phyloP scores from a whole-genome alignment of 257 asterid species.

The Lithospermum erythrorhizon region DNA sequence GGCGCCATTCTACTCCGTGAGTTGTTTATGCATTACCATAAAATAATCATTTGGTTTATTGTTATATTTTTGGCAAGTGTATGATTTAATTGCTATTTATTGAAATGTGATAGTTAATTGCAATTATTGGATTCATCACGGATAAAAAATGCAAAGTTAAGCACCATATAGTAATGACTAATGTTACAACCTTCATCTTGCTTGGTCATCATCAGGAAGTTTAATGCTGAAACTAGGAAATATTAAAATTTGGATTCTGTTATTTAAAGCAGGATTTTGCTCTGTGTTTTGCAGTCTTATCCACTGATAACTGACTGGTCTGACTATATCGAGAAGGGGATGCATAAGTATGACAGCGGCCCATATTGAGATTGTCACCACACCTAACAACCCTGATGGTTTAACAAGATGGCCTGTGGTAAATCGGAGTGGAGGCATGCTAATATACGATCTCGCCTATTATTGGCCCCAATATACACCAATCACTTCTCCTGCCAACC shows the following conservation, averaged over 20 bases:
- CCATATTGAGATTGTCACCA: constrained; percentile 86
- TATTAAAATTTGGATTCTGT: too few species aligned
- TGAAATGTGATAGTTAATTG: too few species aligned
- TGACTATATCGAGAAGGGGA: constrained; percentile 68
- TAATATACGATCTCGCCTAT: constrained; percentile 80
- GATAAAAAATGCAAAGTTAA: too few species aligned
- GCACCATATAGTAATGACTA: too few species aligned
- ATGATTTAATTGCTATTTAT: too few species aligned
- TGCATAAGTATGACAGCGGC: constrained; percentile 38
- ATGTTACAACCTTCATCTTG: too few species aligned
- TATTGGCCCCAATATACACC: constrained; percentile 94
- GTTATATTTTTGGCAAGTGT: too few species aligned
- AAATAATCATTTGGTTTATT: background rate
- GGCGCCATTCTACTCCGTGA: constrained; percentile 85
- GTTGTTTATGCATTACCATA: constrained; percentile 7
- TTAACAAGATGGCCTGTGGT: constrained; percentile 57
- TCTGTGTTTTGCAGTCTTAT: constrained; percentile 51
- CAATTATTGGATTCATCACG: too few species aligned
- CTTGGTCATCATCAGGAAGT: too few species aligned
- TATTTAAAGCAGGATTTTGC: too few species aligned
- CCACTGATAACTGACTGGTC: constrained; percentile 77
- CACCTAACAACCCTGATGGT: constrained; percentile 96
- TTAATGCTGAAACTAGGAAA: too few species aligned
- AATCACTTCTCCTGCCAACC: constrained; percentile 54
- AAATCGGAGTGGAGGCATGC: constrained; percentile 38